Base-by-base conservation (phyloP, 1,284 basidiomycete species). In the Irpex sp. region DNA sequence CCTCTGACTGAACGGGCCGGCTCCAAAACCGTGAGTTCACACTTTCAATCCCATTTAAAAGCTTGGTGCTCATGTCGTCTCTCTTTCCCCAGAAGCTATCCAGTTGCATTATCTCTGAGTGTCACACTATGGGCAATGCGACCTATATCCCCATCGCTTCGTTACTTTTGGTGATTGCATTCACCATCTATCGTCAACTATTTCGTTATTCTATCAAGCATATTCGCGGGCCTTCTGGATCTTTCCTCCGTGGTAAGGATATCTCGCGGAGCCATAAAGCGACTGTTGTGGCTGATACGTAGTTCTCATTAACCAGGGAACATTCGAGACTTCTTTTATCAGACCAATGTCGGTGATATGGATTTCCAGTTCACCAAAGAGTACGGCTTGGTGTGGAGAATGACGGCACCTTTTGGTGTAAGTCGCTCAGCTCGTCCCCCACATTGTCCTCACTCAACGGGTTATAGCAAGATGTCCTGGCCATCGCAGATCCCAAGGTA, bases 381-480 rank as follows among this genome's bases (percentile, higher is more conserved):
- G 58, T 79, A 76, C 61, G 77, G 77, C 5, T 63, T 66, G 0
- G 69, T 70, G 0, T 77, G 74, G 70, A 65, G 73, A 13, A 57
- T 67, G 17, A 15, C 8, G 40, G 40, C 40, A 44, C 40, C 40
- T 44, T 44, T 65, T 4, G 64, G 60, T 26, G 63, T 64, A 37
- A 15, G 63, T 59, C 11, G 5, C 6, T 7, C 15, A n/a, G 38
- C 7, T 48, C 13, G 4, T 6, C n/a, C 3, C 49, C 21, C 34
- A 8, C 7, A 17, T 44, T 34, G 8, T 44, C 8, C 4, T 26
- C n/a, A 17, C 8, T 54, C 17, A 19, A 9, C 51, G n/a, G 4
- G 8, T 54, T 40, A 37, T 37, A 64, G 63, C 19, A 57, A 9
- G 40, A 62, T 40, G 38, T 68, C 13, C 66, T 75, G 9, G 40